Evolutionary conservation across 169 alveolate species (phyloP).

Genomic region (Plasmodium malariae): DNA sequence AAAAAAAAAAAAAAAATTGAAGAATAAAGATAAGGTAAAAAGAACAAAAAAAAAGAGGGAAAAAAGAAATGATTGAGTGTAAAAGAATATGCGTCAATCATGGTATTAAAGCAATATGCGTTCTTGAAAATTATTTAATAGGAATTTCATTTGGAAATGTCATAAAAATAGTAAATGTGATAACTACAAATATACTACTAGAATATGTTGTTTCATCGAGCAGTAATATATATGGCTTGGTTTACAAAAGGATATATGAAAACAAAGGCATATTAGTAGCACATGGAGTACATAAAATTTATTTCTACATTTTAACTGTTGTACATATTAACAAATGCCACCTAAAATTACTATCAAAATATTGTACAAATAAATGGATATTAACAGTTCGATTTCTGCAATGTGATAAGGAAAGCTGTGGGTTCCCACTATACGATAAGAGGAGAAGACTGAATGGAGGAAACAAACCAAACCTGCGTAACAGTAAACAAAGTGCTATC

Average conservation of each 20-base stretch:
- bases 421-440: no score
- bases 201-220: constrained; percentile 50
- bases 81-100: constrained; percentile 60
- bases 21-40: no score
- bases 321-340: background rate
- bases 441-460: background rate
- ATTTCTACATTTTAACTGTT: constrained; percentile 12
- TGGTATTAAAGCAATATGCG: constrained; percentile 48
- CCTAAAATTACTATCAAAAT: constrained; percentile 18
- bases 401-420: background rate
- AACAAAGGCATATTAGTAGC: constrained; percentile 44
- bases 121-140: constrained; percentile 9
- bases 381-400: constrained; percentile 20
- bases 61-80: constrained; percentile 1
- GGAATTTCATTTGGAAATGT: constrained; percentile 64
- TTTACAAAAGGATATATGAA: constrained; percentile 4
- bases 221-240: constrained; percentile 61
- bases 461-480: background rate
- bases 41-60: no score
- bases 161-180: constrained; percentile 59
- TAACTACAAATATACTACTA: constrained; percentile 22
- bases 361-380: constrained; percentile 67
- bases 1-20: no score
- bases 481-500: background rate
- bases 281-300: constrained; percentile 74